phyloP scores from a whole-genome alignment of 2,329 filamentous ascomycete genomes.

The Phoma sp. region DNA sequence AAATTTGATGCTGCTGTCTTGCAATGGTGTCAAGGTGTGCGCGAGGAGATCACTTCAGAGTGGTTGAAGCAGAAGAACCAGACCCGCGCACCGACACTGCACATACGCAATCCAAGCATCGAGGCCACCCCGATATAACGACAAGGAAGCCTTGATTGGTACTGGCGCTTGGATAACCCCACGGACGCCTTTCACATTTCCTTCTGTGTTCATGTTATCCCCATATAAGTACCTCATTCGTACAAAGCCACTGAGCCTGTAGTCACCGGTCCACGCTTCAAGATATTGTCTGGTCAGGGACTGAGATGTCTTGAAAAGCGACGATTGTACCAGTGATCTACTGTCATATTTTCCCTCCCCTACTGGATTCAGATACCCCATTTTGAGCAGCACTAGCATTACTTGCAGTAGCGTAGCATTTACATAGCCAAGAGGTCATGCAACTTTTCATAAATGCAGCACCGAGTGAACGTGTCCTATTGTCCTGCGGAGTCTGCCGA shows the following conservation, averaged over 20 bases:
- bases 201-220: conserved; percentile 37
- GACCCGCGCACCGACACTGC: conserved; percentile 46
- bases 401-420: conserved; percentile 23
- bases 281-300: conserved; percentile 5
- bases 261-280: neutral
- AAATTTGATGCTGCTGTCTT: conserved; percentile 83
- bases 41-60: conserved; percentile 82
- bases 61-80: conserved; percentile 57
- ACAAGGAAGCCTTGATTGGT: neutral
- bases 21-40: conserved; percentile 80
- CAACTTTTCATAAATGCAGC: neutral
- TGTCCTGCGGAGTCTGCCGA: conserved; percentile 1
- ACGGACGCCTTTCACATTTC: conserved; percentile 20
- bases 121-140: conserved; percentile 23
- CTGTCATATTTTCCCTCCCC: conserved; percentile 10
- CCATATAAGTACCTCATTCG: conserved; percentile 28
- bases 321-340: conserved; percentile 3
- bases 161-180: conserved; percentile 3
- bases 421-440: conserved; percentile 19
- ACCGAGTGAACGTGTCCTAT: conserved; percentile 1
- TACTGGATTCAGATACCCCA: conserved; percentile 33
- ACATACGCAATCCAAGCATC: conserved; percentile 43
- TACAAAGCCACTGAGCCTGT: conserved; percentile 19
- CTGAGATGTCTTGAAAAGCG: neutral
- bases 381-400: conserved; percentile 22